phyloP scores from a whole-genome alignment of 768 basidiomycete species.

The Porphyrellus cyaneotinctus region DNA sequence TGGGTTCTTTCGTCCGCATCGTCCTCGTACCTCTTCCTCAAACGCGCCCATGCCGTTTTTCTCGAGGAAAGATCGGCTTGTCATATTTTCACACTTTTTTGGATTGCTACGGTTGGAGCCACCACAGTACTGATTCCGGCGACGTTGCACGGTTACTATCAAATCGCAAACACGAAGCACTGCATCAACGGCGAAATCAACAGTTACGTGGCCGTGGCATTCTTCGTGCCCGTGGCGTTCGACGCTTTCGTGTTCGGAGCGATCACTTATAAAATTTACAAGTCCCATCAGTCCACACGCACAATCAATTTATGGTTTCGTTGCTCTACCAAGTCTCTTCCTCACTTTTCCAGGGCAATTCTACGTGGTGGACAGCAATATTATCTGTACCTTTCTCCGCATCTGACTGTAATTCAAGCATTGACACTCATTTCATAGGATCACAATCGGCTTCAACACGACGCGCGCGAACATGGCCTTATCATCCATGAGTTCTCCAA shows the following conservation, averaged over 20 bases:
- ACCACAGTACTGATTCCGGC: conserved; percentile 27
- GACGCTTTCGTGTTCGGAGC: conserved; percentile 35
- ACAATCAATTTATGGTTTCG: conserved; percentile 16
- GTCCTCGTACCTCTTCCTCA: conserved; percentile 37
- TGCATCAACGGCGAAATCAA: conserved; percentile 27
- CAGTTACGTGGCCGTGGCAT: conserved; percentile 24
- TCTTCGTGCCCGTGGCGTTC: conserved; percentile 28
- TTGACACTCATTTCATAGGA: conserved; percentile 17
- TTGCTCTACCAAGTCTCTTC: conserved; percentile 25
- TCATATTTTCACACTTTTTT: conserved; percentile 28
- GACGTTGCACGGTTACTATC: conserved; percentile 17
- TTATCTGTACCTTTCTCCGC: conserved; percentile 28
- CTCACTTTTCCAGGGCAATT: conserved; percentile 31
- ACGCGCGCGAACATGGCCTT: conserved; percentile 21
- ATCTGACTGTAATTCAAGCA: background rate
- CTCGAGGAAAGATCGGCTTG: conserved; percentile 17
- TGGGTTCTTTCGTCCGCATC: conserved; percentile 23
- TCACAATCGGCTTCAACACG: conserved; percentile 33
- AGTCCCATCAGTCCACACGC: conserved; percentile 12
- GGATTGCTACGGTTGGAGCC: conserved; percentile 30
- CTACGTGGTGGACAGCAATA: conserved; percentile 38
- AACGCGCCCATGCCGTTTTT: conserved; percentile 37
- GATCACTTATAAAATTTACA: conserved; percentile 30
- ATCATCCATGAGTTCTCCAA: conserved; percentile 15
- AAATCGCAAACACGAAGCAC: conserved; percentile 32